Base-by-base conservation (phyloP, 139 green algal genomes). In the Trebouxia sp. region DNA sequence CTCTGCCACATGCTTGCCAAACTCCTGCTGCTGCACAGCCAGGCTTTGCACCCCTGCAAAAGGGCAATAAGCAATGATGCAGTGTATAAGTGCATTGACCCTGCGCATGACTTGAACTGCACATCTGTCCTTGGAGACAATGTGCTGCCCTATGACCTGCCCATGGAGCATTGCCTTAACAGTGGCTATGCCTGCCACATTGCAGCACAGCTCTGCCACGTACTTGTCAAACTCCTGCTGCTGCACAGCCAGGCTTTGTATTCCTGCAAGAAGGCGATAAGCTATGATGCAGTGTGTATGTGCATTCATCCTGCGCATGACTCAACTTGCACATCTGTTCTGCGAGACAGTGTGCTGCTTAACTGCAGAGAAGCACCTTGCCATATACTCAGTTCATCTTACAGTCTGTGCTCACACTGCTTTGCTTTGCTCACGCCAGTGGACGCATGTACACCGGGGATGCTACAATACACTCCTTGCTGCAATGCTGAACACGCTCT, bases 161-260 rank as follows among this genome's bases (percentile, higher is more conserved):
- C 76, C 75, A 75, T 82, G 82, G n/a, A 85, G 65, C n/a, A 22
- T 42, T 24, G 75, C 82, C 26, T 8, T 32, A 17, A 85, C 15
- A 39, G 43, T 82, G 6, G 42, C n/a, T 39, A 85, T 56, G 39
- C 82, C 82, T 24, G 76, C 76, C 15, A 30, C 37, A 17, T 35
- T 48, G 39, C 42, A 35, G 28, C 65, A 37, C 24, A 85, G 15
- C n/a, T 38, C 24, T 24, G 82, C 82, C 15, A 7, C 39, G 50
- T 85, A 82, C 0, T 26, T 42, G 39, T 76, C 82, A 14, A 58
- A 51, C 5, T 65, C 20, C 4, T 50, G 11, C 48, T 80, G 65
- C 38, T 45, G 53, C 38, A 82, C 62, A 72, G 62, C 3, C 17
- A 45, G 6, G 0, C 28, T 15, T 15, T 30, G 62, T 1, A 72